Percentiles rank a stretch among this genome's conserved stretches.
These are phyloP conservation scores for Magnusiomyces sp. DNA, from an alignment of 1,139 yeast genomes.

Conservation along the genomic window DNA sequence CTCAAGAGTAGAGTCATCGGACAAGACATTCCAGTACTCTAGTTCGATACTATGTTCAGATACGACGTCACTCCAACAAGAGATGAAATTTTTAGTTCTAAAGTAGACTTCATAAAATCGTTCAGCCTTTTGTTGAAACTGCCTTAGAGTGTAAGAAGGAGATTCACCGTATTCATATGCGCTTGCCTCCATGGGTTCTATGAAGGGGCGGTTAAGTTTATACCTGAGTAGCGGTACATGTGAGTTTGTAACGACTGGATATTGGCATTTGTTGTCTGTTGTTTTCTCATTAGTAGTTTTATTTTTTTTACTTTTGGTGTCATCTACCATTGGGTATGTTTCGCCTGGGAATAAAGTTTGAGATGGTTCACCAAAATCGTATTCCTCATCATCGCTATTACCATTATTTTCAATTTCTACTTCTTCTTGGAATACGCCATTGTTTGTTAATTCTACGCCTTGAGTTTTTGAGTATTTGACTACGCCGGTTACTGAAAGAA, in stretches of 20 bases:
- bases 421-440: constrained; percentile 3
- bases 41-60: constrained; percentile 26
- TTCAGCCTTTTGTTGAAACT: constrained; percentile 52
- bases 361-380: neutral
- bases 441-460: neutral
- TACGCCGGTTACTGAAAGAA: constrained; percentile 19
- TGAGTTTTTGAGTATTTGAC: too few species aligned
- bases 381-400: neutral
- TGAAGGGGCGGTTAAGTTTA: neutral
- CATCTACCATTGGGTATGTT: neutral
- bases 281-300: too few species aligned
- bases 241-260: neutral
- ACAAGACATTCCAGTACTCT: constrained; percentile 34
- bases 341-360: neutral
- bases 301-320: neutral
- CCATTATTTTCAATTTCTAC: neutral
- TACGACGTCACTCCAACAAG: constrained; percentile 8
- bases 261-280: too few species aligned
- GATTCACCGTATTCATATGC: constrained; percentile 36
- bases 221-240: neutral
- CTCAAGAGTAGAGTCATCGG: constrained; percentile 34
- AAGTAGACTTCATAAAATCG: constrained; percentile 39
- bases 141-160: constrained; percentile 47
- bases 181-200: neutral
- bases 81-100: constrained; percentile 1